Conservation (phyloP, 495 filamentous ascomycete genomes). For the Aspergillus asperescens region DNA sequence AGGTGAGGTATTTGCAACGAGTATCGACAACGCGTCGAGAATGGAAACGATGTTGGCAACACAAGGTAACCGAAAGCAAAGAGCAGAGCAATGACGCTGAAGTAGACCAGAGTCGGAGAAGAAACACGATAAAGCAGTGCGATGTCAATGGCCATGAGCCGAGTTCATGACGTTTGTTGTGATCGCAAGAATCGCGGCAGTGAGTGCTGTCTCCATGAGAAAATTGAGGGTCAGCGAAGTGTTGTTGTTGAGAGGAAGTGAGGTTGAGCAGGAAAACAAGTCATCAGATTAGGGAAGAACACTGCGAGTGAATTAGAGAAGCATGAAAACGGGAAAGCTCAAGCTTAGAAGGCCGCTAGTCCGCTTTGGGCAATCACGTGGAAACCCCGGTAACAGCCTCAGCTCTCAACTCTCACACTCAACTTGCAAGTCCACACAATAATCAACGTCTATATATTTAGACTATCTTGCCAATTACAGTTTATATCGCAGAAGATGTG, state of each 20-base stretch:
- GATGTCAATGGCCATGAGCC: conserved; percentile 15
- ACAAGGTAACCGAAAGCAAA: conserved; percentile 1
- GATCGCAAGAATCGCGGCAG: conserved; percentile 12
- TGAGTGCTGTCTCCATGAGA: conserved; percentile 12
- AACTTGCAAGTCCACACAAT: no score
- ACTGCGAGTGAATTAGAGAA: no score
- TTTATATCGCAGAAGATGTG: neutral
- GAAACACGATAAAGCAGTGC: conserved; percentile 10
- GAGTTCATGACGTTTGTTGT: conserved; percentile 3
- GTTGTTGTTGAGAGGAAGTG: neutral
- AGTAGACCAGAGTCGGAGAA: neutral
- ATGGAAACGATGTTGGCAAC: neutral
- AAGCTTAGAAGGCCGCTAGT: neutral
- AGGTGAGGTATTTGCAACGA: neutral
- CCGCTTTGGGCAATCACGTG: conserved; percentile 1
- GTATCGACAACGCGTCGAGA: neutral
- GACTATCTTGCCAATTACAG: neutral
- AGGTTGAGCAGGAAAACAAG: no score
- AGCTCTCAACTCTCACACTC: no score
- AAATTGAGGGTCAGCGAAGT: neutral
- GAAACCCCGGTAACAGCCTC: no score
- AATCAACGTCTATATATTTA: neutral
- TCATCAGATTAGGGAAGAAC: no score
- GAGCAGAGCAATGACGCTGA: conserved; percentile 6
- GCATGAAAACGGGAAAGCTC: neutral